Base-by-base conservation (phyloP, 305 asterid species). In the Solanum hybrid region DNA sequence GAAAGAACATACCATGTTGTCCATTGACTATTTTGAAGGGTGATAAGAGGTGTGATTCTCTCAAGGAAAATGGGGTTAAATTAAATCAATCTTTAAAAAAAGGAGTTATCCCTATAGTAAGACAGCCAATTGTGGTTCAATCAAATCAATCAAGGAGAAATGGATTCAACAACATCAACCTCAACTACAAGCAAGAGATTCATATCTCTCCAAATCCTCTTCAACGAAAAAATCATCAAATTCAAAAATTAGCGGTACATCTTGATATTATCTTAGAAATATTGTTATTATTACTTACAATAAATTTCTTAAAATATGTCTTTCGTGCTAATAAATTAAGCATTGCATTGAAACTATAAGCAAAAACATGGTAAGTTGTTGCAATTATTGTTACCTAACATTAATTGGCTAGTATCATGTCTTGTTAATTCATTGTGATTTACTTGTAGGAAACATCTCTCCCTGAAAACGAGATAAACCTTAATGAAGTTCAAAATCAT, bases 141-240 rank as follows among this genome's bases (percentile, higher is more conserved):
- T 65, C 27, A 22, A 10, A 65, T 65, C 73, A 22, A 77, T 36
- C 91, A 65, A 51, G 34, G 61, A 89, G 82, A 85, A 68, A 72
- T 86, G 88, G 34, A 90, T 22, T 91, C 75, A 65, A 32, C 26
- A 32, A 75, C 10, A 20, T 29, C 85, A 95, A 70, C 29, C 76
- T 70, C 31, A 70, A 24, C 72, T 93, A 92, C 93, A 89, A 91
- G 10, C 70, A 57, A 7, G 70, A 57, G 70, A 15, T 57, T 57
- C 70, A 57, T 15, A 57, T 17, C 4, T 57, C 70, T 57, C 70
- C 70, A 57, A 57, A 57, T 57, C 70, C 10, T 57, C 70, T 57
- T 57, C 70, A 57, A 57, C 70, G 3, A 57, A 57, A 57, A 57
- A 57, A 6, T 1, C 4, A 57, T 57, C 24, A 17, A 57, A 17